phyloP scores from a whole-genome alignment of 768 basidiomycete species.

The Phylloporus sp. region DNA sequence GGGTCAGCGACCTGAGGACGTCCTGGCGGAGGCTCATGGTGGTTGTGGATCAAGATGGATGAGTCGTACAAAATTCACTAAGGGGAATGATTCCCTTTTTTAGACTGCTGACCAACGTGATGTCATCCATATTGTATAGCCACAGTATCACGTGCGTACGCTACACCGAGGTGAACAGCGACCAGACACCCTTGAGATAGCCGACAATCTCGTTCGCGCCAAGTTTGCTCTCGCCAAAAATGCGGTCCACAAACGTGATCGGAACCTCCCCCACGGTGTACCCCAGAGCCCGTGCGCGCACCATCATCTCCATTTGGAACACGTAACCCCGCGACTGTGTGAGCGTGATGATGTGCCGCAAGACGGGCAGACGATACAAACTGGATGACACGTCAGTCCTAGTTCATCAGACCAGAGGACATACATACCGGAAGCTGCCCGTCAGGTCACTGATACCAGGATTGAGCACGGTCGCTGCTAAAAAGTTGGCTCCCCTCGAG shows the following conservation, averaged over 20 bases:
- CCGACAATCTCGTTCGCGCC: slow-evolving; percentile 84
- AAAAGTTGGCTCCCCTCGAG: slow-evolving; percentile 83
- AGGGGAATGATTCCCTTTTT: slow-evolving; percentile 8
- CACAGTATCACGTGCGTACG: slow-evolving; percentile 3
- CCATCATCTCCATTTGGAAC: slow-evolving; percentile 99
- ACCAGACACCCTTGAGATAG: slow-evolving; percentile 83
- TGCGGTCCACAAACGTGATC: slow-evolving; percentile 91
- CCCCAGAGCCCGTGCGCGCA: slow-evolving; percentile 75
- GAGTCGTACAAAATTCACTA: too few species aligned
- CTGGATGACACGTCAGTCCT: slow-evolving; percentile 31
- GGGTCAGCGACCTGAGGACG: slow-evolving; percentile 54
- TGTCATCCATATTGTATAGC: slow-evolving; percentile 13
- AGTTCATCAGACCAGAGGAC: background rate
- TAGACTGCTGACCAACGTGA: slow-evolving; percentile 20
- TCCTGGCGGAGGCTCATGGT: slow-evolving; percentile 69
- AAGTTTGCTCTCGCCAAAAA: slow-evolving; percentile 91
- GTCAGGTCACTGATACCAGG: slow-evolving; percentile 90
- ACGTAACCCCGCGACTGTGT: slow-evolving; percentile 89
- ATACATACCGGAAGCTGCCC: slow-evolving; percentile 76
- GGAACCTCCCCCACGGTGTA: slow-evolving; percentile 88
- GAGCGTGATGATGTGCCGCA: slow-evolving; percentile 78
- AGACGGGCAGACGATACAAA: slow-evolving; percentile 69
- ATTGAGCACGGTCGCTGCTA: slow-evolving; percentile 78
- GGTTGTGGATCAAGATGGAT: slow-evolving; percentile 11
- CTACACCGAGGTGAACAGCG: slow-evolving; percentile 69